Evolutionary conservation across 352 stramenopile species (phyloP), one percentile per base, ranked within the genome.

Genomic region (Globisporangium perplexum): DNA sequence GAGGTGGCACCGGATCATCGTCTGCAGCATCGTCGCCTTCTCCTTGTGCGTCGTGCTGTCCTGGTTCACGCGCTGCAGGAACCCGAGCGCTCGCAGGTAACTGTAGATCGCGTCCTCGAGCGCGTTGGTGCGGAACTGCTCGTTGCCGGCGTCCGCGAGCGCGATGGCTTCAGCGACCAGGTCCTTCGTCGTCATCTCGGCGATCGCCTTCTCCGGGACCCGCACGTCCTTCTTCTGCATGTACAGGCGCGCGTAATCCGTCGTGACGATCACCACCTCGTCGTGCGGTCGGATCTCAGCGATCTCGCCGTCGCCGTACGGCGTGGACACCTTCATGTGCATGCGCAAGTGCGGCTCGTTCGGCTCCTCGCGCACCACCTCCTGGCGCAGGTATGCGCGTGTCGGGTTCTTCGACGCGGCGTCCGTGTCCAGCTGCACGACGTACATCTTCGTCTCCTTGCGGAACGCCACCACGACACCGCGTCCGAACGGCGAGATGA

Each of bases 1-100:
- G 22, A 94, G 63, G 54, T 94, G 84, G 54, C 84, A 94, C 33
- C 84, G 84, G 39, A 94, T 90, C 84, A 94, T 94, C 17, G 84
- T 94, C 69, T 92, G 81, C 17, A 94, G 72, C 55, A 92, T 88
- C 30, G 70, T 86, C 39, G 84, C 84, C 60, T 92, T 94, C 43
- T 94, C 76, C 59, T 94, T 94, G 63, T 94, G 79, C 0, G 81
- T 92, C 15, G 84, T 77, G 7, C 39, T 63, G 30, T 91, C 77
- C 51, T 94, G 81, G 47, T 92, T 59, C 28, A 94, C 81, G 31
- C 81, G 79, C 50, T 92, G 77, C 50, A 94, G 62, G 55, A 79
- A 91, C 22, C 57, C 72, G 7, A 94, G 57, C 24, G 79, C 70
- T 4, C 78, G 69, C 51, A 94, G 63, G 55, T 94, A 94, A 61